Evolutionary conservation across 345 rosid genomes (phyloP).

Genomic region (Salix caprea): DNA sequence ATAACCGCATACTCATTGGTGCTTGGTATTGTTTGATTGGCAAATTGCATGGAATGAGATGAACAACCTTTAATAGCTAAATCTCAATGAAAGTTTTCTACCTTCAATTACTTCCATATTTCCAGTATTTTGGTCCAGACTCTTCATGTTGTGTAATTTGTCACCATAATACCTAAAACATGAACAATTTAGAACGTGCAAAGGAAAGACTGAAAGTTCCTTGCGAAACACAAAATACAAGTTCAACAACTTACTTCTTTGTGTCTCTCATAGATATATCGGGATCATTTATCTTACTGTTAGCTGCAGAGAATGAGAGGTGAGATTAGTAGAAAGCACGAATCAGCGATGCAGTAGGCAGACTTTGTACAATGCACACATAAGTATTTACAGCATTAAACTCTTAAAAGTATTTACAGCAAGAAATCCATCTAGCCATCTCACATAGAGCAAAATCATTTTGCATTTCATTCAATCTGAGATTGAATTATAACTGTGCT

Average conservation of each 20-base stretch:
- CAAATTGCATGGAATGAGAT: neutral
- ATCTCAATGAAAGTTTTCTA: conserved; percentile 15
- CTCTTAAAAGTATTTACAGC: neutral
- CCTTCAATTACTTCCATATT: conserved; percentile 32
- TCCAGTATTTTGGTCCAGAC: conserved; percentile 12
- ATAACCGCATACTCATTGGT: neutral
- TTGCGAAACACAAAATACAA: conserved; percentile 1
- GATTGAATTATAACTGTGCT: neutral
- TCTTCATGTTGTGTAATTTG: conserved; percentile 23
- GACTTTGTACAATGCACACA: neutral
- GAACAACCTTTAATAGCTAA: neutral
- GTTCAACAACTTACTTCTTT: conserved; percentile 40
- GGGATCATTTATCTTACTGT: conserved; percentile 27
- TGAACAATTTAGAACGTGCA: neutral
- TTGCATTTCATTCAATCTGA: neutral
- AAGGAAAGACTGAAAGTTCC: neutral
- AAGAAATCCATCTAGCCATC: neutral
- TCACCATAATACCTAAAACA: conserved; percentile 28
- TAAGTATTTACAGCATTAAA: neutral
- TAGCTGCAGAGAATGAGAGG: conserved; percentile 22
- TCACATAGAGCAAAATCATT: neutral
- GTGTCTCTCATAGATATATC: conserved; percentile 26
- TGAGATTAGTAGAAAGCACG: neutral
- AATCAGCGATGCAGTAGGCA: conserved; percentile 1
- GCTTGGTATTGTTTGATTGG: neutral